Conservation (phyloP, 345 rosid genomes). For the Rhizophora mangle region DNA sequence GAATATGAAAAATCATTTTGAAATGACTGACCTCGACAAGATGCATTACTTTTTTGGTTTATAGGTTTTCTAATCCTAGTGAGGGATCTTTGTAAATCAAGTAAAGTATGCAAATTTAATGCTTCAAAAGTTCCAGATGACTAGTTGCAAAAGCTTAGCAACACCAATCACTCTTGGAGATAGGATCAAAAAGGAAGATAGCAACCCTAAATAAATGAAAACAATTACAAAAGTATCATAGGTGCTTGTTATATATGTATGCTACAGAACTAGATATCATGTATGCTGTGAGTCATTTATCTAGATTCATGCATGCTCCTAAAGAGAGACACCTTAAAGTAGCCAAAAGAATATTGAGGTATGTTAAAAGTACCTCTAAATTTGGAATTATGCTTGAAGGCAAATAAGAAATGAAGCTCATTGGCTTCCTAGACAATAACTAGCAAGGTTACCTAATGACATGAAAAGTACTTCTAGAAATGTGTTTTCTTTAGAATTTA, state of each 20-base stretch:
- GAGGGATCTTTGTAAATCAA: fast-evolving
- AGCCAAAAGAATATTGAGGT: neutral
- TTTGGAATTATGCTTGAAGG: neutral
- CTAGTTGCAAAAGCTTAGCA: neutral
- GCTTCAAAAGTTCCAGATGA: neutral
- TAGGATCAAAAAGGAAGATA: neutral
- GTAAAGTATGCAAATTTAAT: neutral
- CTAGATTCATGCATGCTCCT: neutral
- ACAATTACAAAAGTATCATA: neutral
- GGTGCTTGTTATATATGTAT: neutral
- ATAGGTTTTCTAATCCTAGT: neutral
- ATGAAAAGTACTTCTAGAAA: neutral
- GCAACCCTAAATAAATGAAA: neutral
- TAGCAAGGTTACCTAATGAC: neutral
- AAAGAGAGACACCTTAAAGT: neutral
- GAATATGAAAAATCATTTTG: neutral
- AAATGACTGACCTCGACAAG: fast-evolving
- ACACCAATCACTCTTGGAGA: fast-evolving
- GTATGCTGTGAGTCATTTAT: neutral
- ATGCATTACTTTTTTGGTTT: neutral
- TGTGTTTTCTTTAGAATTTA: neutral
- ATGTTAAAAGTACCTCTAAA: neutral
- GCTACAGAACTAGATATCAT: neutral
- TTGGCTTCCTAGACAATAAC: neutral
- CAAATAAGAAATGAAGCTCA: neutral